Evolutionary conservation across 2,329 filamentous ascomycete genomes (phyloP).

Genomic region (Mollisia scopiformis): DNA sequence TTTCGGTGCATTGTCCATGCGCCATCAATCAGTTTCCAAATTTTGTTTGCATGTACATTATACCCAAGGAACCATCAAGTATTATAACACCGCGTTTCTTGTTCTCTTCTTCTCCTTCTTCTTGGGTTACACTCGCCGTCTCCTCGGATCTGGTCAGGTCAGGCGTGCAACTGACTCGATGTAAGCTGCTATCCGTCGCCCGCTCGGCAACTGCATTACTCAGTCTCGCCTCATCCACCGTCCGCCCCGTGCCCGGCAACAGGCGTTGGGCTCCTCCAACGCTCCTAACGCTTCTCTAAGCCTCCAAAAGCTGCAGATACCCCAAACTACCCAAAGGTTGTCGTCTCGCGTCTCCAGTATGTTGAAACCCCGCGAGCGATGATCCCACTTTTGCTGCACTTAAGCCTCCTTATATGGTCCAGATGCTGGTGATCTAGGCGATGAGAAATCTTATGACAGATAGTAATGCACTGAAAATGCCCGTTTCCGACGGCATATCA

Average conservation of each 20-base stretch:
- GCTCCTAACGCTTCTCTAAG: not conserved
- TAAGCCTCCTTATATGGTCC: not conserved
- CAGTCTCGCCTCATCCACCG: not conserved
- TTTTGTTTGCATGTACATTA: no score
- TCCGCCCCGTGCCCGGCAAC: not conserved
- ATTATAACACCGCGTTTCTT: no score
- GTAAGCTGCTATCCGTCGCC: not conserved
- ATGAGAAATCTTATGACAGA: conserved; percentile 14
- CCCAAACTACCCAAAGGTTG: not conserved
- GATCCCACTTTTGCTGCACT: no score
- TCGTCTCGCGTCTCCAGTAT: not conserved
- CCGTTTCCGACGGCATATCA: not conserved
- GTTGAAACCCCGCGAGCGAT: not conserved
- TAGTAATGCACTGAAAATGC: conserved; percentile 4
- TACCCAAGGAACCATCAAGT: no score
- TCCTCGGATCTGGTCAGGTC: no score
- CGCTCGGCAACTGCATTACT: not conserved
- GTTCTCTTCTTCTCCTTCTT: no score
- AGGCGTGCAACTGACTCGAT: not conserved
- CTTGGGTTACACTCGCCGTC: no score
- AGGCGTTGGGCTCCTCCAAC: not conserved
- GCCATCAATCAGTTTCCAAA: no score
- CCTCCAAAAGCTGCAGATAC: no score
- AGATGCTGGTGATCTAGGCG: conserved; percentile 20
- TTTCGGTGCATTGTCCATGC: no score